Conservation (phyloP, 768 basidiomycete species). For the Nevesoporus exiguus region DNA sequence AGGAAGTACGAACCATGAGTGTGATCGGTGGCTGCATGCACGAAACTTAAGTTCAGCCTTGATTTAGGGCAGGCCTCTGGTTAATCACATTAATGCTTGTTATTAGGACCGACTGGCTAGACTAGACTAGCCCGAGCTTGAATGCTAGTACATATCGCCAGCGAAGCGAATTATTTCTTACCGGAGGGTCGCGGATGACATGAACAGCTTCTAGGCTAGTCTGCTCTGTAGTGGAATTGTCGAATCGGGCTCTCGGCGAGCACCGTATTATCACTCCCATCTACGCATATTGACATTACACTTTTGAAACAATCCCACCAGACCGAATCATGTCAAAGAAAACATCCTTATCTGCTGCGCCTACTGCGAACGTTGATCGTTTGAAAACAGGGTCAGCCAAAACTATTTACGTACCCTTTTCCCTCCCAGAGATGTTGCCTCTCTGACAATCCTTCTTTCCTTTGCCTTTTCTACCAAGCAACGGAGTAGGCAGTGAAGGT, state of each 20-base stretch:
- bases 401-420: constrained; percentile 45
- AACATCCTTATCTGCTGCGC: constrained; percentile 60
- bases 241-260: no score
- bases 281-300: constrained; percentile 28
- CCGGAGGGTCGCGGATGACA: no score
- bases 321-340: constrained; percentile 84
- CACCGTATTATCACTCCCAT: no score
- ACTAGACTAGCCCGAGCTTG: no score
- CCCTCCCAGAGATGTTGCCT: constrained; percentile 50
- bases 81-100: background rate
- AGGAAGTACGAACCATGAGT: constrained; percentile 32
- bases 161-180: no score
- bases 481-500: constrained; percentile 65
- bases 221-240: background rate
- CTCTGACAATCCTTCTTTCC: constrained; percentile 50
- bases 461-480: constrained; percentile 47
- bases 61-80: constrained; percentile 39
- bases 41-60: constrained; percentile 32
- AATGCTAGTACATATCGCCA: no score
- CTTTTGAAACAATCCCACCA: constrained; percentile 74
- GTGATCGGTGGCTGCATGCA: constrained; percentile 11
- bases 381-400: constrained; percentile 2
- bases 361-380: constrained; percentile 32
- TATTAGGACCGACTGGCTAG: no score
- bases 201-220: no score